Base-by-base conservation (phyloP, 441 rosid species). In the Isatis lusitanica region DNA sequence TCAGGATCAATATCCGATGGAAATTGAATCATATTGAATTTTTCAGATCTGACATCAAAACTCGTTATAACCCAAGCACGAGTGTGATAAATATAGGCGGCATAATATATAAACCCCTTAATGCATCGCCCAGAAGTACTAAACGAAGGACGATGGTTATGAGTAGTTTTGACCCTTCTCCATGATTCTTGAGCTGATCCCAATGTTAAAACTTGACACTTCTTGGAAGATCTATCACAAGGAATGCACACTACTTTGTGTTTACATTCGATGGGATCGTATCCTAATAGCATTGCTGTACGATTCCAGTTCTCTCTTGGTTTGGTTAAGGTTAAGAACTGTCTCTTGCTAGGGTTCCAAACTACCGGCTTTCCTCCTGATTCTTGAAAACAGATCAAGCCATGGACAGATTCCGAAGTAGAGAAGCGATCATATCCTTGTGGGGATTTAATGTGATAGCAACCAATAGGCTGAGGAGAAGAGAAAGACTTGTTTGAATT, bases 321-420 rank as follows among this genome's bases (percentile, higher is more conserved):
- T 33, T 72, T 42, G 2, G 74, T 48, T 28, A 70, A 52, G 40
- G 30, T 9, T 6, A n/a, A n/a, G 15, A 72, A 52, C 18, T 53
- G 9, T 72, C 55, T 63, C 18, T 4, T 18, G 21, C 17, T 52
- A 42, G 76, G 76, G 47, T 63, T 53, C 76, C 76, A 72, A 30
- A 63, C 9, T 9, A 40, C 0, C 2, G 17, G 44, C 4, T 1
- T 62, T 6, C 4, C 6, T 6, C 4, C 6, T 9, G 4, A 26
- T 38, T 18, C 46, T 6, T 21, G 46, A 31, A 63, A 71, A 8
- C 75, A 71, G 24, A 71, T 42, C 46, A 71, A 71, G 24, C 75
- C 69, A 2, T 71, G 75, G 38, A 63, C 69, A 0, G 75, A 71
- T 24, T 51, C 69, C 6, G 59, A 47, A 36, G 2, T 10, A 9